Base-by-base conservation (phyloP, 2,329 filamentous ascomycete genomes). In the Diaporthe nobilis region DNA sequence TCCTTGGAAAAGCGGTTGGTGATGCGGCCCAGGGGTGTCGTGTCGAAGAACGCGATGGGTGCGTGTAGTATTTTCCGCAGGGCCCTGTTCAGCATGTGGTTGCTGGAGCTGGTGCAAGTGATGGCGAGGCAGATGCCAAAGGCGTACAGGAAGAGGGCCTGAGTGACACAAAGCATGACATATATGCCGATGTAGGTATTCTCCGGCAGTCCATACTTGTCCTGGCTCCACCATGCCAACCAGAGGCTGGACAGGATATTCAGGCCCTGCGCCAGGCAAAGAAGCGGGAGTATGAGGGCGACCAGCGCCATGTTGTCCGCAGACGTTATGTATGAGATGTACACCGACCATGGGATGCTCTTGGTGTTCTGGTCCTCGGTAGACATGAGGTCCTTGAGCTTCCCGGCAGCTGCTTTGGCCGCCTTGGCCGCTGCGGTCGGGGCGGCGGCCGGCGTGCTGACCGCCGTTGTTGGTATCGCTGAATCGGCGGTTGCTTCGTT, bases 1-100 rank as follows among this genome's bases (percentile, higher is more conserved):
- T 94, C 92, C 80, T 92, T 93, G 22, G 91, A 92, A 81, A 94
- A 93, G 37, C 92, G 90, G 78, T 94, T 93, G 31, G 91, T 92
- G 79, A 94, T 93, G 7, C 92, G 89, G 25, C 92, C 92, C 2
- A 94, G 86, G 0, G 92, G 92, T 2, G 92, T 94, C 0, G 92
- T 94, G 77, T 94, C 92, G 83, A 94, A 94, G 83, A 94, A 76
- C 39, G 75, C 73, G 42, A 76, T 74, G 10, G 75, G 75, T 8
- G 75, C 75, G 25, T 71, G 75, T 53, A 76, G 49, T 13, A 65
- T 55, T 9, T 73, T 72, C 17, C 65, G 73, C 25, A 74, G 57
- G 0, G 75, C 75, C 49, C 47, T 53, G 5, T 58, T 55, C 20
- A 94, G 86, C 89, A 94, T 92, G 15, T 86, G 87, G 80, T 90